Evolutionary conservation across 2,329 filamentous ascomycete species (phyloP).

Genomic region (Fusarium haematococcum): DNA sequence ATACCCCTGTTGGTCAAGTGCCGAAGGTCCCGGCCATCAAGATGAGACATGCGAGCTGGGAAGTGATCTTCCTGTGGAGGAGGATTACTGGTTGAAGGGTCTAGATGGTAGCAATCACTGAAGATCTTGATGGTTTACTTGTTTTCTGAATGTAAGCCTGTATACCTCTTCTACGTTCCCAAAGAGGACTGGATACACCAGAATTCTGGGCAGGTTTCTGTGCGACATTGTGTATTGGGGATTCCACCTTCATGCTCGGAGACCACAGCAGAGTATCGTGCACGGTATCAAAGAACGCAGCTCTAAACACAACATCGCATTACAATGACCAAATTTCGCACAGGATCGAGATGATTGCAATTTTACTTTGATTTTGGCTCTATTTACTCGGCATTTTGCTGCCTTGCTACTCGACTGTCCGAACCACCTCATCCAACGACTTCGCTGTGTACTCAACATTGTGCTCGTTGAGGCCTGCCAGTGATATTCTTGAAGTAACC

Average conservation of each 20-base stretch:
- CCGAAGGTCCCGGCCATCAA: not conserved
- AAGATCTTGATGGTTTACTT: not conserved
- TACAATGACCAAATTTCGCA: not conserved
- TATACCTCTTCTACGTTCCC: rapidly evolving
- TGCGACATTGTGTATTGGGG: not conserved
- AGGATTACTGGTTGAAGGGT: not conserved
- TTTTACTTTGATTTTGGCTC: not conserved
- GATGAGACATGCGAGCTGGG: not conserved
- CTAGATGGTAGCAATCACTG: not conserved
- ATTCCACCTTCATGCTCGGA: no score
- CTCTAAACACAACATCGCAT: not conserved
- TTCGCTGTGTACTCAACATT: conserved; percentile 46
- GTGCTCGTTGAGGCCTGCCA: conserved; percentile 53
- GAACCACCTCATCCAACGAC: conserved; percentile 31
- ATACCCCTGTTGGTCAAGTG: not conserved
- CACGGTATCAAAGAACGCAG: not conserved
- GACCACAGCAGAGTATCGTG: not conserved
- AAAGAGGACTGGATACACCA: not conserved
- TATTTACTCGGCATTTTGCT: not conserved
- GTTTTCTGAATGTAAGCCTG: not conserved
- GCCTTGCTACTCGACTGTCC: not conserved
- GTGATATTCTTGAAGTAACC: conserved; percentile 52
- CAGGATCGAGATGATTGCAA: not conserved
- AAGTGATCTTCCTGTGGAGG: not conserved
- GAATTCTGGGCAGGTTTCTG: rapidly evolving